These are phyloP conservation scores for Termitomyces bulborhizus DNA, from an alignment of 768 basidiomycete genomes.

Conservation along the genomic window DNA sequence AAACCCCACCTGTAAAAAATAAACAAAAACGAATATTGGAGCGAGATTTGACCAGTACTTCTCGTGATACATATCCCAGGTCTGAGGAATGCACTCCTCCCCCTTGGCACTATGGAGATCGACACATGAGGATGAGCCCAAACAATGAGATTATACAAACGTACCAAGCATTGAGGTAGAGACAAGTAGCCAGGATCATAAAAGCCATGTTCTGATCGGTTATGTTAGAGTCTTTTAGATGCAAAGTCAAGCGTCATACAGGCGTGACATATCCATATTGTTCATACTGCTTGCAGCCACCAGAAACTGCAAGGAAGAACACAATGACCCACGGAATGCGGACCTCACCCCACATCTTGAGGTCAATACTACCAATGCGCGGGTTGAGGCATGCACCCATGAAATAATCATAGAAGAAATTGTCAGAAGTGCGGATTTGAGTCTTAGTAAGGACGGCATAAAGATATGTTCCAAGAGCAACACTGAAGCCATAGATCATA, in stretches of 20 bases:
- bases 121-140: constrained; percentile 4
- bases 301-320: constrained; percentile 89
- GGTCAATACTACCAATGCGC: constrained; percentile 81
- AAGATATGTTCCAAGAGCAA: constrained; percentile 79
- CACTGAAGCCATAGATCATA: constrained; percentile 84
- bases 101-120: constrained; percentile 63
- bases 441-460: constrained; percentile 70
- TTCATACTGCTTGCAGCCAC: constrained; percentile 95
- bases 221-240: background rate
- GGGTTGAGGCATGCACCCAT: constrained; percentile 97
- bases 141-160: constrained; percentile 9
- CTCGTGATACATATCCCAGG: constrained; percentile 99
- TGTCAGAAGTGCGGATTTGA: constrained; percentile 91
- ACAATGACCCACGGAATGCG: constrained; percentile 96
- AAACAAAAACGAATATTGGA: background rate
- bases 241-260: constrained; percentile 35
- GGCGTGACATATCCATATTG: constrained; percentile 87
- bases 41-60: constrained; percentile 45
- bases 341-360: constrained; percentile 99
- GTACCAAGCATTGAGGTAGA: constrained; percentile 96
- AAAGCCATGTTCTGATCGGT: constrained; percentile 82
- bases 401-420: constrained; percentile 90
- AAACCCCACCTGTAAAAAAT: constrained; percentile 67
- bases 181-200: constrained; percentile 91
- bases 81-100: constrained; percentile 93